Evolutionary conservation across 352 stramenopile genomes (phyloP), one percentile per base, ranked within the genome.

Genomic region (Globisporangium recalcitrans): DNA sequence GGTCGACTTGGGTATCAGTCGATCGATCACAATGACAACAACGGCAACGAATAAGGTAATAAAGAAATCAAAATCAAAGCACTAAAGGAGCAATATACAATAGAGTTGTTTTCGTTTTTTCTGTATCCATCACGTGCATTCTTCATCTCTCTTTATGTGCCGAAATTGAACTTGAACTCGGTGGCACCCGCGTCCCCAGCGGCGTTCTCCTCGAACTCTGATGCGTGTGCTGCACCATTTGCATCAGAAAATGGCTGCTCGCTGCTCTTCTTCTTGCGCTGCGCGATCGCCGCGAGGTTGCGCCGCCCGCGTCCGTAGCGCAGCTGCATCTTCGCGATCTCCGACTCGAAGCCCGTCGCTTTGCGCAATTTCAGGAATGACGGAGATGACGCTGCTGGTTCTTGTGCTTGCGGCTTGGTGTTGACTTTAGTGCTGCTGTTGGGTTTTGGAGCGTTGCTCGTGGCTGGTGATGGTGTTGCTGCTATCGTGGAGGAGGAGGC

Each of bases 241-340:
- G 3, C 21, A 14, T 6, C 42, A 26, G 42, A 27, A 46, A 16
- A 46, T 14, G 38, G 38, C 42, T 49, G 42, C n/a, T 4, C 42
- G 9, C 2, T 7, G 8, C 8, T 32, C 38, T 65, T 40, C 46
- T 71, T 69, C 47, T 72, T 71, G 27, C 77, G 77, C 48, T 85
- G 81, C 11, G 75, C 71, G 8, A 69, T 81, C 0, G 81, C 81
- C 1, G 69, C 62, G 44, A 85, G 54, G 44, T 90, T 88, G 40
- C 78, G 78, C 6, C 77, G 70, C 11, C 81, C 81, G 10, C 75
- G 72, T 21, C 81, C 81, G 52, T 90, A 90, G 22, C 72, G 75
- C 16, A 90, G 69, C 29, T 90, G 81, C 81, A 90, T 90, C 63
- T 82, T 83, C 22, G 77, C 74, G 36, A 88, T 62, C 66, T 90